These are phyloP conservation scores for Saccharomyces hybrid DNA, from an alignment of 1,139 yeast genomes.

Conservation along the genomic window DNA sequence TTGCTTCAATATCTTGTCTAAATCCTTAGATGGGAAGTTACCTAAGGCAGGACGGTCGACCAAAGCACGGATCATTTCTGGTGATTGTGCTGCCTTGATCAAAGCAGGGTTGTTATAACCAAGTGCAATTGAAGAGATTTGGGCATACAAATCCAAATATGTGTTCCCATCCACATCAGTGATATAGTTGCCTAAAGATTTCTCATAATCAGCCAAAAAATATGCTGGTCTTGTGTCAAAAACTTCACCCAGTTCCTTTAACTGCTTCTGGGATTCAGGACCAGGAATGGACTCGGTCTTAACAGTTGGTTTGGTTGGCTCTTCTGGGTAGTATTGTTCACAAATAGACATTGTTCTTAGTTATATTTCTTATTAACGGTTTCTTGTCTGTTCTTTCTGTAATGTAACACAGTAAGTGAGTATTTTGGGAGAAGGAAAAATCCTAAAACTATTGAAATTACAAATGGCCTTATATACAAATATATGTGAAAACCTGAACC, in stretches of 20 bases:
- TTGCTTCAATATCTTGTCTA: slow-evolving; percentile 42
- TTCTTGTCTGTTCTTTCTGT: background rate
- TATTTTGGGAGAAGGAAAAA: background rate
- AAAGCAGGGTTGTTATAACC: slow-evolving; percentile 73
- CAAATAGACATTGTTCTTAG: slow-evolving; percentile 37
- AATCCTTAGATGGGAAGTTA: slow-evolving; percentile 59
- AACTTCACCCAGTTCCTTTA: slow-evolving; percentile 44
- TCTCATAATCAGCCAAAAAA: slow-evolving; percentile 57
- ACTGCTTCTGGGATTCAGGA: slow-evolving; percentile 43
- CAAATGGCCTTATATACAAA: background rate
- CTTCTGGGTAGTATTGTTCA: slow-evolving; percentile 49
- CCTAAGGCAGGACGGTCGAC: slow-evolving; percentile 72
- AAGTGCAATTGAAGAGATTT: slow-evolving; percentile 64
- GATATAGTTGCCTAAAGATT: slow-evolving; percentile 62
- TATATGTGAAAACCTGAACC: background rate
- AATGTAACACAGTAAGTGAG: background rate
- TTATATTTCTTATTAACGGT: background rate
- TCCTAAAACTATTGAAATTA: background rate
- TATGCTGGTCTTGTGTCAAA: slow-evolving; percentile 65
- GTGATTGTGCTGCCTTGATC: slow-evolving; percentile 51
- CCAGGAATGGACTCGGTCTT: slow-evolving; percentile 50
- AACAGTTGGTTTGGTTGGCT: slow-evolving; percentile 46
- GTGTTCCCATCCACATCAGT: slow-evolving; percentile 64
- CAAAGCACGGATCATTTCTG: slow-evolving; percentile 58
- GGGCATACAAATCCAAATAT: slow-evolving; percentile 59